Evolutionary conservation across 2,329 filamentous ascomycete genomes (phyloP), one percentile per base, ranked within the genome.

Genomic region (Claviceps purpurea): DNA sequence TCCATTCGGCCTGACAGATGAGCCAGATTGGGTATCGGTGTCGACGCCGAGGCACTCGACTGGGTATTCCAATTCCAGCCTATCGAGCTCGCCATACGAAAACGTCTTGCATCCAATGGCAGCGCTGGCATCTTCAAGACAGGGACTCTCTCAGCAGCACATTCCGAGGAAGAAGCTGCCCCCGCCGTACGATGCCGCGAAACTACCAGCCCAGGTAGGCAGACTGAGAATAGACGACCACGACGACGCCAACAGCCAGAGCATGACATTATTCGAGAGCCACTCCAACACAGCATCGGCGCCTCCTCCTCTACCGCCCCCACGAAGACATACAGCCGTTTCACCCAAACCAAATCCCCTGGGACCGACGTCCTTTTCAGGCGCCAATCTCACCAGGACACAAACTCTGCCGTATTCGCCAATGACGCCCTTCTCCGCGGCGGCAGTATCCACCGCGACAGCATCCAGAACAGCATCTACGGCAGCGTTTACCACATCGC

Each of bases 11-110:
- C 73, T 77, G 0, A 82, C 78, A 1, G 76, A 84, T 37, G 87
- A 95, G 65, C 79, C 84, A 10, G 90, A 96, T 61, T 97, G 93
- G 93, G 81, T 95, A 43, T 76, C 76, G 3, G 72, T 84, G 5
- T 76, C 76, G 4, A 72, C 84, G 5, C 75, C 79, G 22, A 70
- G 78, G 37, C 69, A 74, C 3, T 71, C 73, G 43, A 78, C 77
- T 16, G 73, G 75, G 40, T 71, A 76, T 0, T 78, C 75, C 40
- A 71, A 76, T 0, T 78, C 75, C 2, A 79, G 74, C 61, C 73
- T 81, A 54, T 81, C 78, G 10, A 79, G 73, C 51, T 81, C 76
- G 20, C 77, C 76, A 1, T 81, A 78, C 56, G 78, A 81, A 57
- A 75, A 81, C 53, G 71, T 81, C 53, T 74, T 72, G 54, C 67